Conservation (phyloP, 1,284 basidiomycete species). For the Ustilago xerochloae region DNA sequence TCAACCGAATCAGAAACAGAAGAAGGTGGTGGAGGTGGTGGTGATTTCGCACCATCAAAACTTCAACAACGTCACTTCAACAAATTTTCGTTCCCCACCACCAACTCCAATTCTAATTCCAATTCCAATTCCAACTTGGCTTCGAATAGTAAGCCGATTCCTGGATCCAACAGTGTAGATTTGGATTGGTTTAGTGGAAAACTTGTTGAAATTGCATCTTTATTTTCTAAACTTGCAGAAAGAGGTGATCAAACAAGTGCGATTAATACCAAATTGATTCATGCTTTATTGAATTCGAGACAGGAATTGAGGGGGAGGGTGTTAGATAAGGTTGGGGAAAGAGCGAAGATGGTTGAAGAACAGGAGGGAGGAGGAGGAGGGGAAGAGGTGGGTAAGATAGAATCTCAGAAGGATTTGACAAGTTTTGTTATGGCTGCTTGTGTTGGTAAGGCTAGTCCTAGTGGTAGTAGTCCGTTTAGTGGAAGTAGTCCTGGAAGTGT, state of each 20-base stretch:
- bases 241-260: slow-evolving; percentile 24
- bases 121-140: no score
- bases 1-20: neutral
- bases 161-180: slow-evolving; percentile 11
- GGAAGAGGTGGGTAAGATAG: slow-evolving; percentile 3
- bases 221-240: slow-evolving; percentile 25
- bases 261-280: slow-evolving; percentile 26
- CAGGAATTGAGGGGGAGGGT: slow-evolving; percentile 27
- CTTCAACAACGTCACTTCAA: slow-evolving; percentile 14
- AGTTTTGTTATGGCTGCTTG: slow-evolving; percentile 13
- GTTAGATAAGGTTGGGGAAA: slow-evolving; percentile 19
- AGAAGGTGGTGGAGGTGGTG: neutral
- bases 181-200: slow-evolving; percentile 32
- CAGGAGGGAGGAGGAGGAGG: neutral
- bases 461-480: neutral
- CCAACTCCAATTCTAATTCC: no score
- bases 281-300: slow-evolving; percentile 23
- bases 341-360: neutral
- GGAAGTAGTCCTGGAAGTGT: neutral
- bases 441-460: slow-evolving; percentile 4
- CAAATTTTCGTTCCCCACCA: slow-evolving; percentile 1
- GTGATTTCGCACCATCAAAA: slow-evolving; percentile 20
- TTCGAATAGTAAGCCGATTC: neutral
- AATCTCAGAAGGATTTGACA: slow-evolving; percentile 29
- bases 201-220: slow-evolving; percentile 22